Evolutionary conservation across 1,284 basidiomycete genomes (phyloP), one percentile per base, ranked within the genome.

Genomic region (Leccinum solheimii): DNA sequence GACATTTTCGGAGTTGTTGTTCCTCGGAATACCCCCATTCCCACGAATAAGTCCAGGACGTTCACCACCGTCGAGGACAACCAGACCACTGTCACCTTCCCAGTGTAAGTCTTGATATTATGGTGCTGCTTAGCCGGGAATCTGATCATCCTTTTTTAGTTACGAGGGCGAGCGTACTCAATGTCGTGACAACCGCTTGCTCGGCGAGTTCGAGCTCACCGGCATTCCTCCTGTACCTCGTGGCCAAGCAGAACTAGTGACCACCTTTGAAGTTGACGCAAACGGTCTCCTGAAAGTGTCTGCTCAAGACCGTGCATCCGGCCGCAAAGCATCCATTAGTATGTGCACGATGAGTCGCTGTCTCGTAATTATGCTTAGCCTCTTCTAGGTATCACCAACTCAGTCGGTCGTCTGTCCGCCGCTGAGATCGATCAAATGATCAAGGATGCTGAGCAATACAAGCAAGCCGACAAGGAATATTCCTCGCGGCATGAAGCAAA

Each of bases 21-120:
- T 72, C 94, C 94, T 74, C 91, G 96, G 73, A 98, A 98, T 85
- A 97, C 96, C 66, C 92, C 95, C 70, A 96, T 98, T 78, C 95
- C 96, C 63, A 94, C 95, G 77, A 97, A 95, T 87, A 97, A 97
- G 83, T 95, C 93, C 53, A 85, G 94, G 75, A 91, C 90, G 61
- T 98, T 98, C 86, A 97, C 95, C 69, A 98, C 96, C 56, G 94
- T 97, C 67, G 94, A 97, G 85, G 96, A 98, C 85, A 98, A 98
- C 85, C 95, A 98, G 81, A 96, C 95, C 65, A 93, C 90, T 60
- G 95, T 98, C 80, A 95, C 94, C 66, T 97, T 98, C 92, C 95
- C 94, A 70, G 96, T 98, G 83, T 90, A 81, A 74, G 86, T 75
- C 50, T 57, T 50, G 38, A 3, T 45, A 16, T 45, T 1, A 21